A percentile compares a stretch with the other conserved stretches of the same genome.
phyloP scores from a whole-genome alignment of 129 eudicot species.

The Deinandra increscens region DNA sequence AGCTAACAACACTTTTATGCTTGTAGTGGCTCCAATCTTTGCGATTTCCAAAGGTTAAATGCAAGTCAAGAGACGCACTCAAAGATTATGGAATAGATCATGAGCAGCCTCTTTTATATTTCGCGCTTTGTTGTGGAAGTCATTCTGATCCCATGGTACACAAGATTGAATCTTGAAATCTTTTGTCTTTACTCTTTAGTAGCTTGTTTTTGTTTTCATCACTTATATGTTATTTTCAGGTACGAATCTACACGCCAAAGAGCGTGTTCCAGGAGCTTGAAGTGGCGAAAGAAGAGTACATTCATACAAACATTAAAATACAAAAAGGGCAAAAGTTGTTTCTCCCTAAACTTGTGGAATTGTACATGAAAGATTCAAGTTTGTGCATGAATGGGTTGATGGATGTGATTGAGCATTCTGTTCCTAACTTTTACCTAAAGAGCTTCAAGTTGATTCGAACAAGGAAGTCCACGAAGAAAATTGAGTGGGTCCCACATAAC shows the following conservation, averaged over 20 bases:
- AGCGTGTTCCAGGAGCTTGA: constrained; percentile 75
- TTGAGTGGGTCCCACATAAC: constrained; percentile 72
- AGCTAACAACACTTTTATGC: constrained; percentile 9
- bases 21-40: constrained; percentile 77
- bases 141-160: constrained; percentile 83
- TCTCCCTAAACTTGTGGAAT: constrained; percentile 72
- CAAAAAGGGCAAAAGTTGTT: constrained; percentile 51
- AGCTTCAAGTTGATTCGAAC: constrained; percentile 40
- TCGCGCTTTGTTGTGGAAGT: constrained; percentile 74
- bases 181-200: background rate
- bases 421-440: constrained; percentile 39
- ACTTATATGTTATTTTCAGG: constrained; percentile 35
- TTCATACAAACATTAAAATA: constrained; percentile 51
- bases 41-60: constrained; percentile 52
- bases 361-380: constrained; percentile 54
- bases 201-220: constrained; percentile 7
- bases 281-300: constrained; percentile 83
- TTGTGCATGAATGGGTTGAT: constrained; percentile 48
- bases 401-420: constrained; percentile 57
- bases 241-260: constrained; percentile 70
- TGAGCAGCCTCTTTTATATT: constrained; percentile 62
- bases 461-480: constrained; percentile 46
- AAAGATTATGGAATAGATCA: constrained; percentile 50
- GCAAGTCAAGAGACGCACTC: constrained; percentile 46
- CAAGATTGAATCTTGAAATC: constrained; percentile 18